Evolutionary conservation across 371 early-diverging fungal genomes (phyloP).

Genomic region (Funneliformis caledonium): DNA sequence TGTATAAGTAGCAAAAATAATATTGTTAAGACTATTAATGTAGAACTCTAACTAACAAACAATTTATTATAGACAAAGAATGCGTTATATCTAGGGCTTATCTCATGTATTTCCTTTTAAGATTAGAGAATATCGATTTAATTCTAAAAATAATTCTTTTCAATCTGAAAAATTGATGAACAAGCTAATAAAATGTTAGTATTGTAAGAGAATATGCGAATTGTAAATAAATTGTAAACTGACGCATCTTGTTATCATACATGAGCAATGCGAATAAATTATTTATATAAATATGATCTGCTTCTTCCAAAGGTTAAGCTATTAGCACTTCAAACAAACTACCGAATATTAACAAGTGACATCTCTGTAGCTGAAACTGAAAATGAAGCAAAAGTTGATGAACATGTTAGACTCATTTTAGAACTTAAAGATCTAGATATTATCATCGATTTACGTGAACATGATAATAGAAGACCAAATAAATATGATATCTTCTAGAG

Average conservation of each 20-base stretch:
- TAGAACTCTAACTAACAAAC: not conserved
- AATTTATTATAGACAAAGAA: too few species aligned
- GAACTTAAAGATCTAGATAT: too few species aligned
- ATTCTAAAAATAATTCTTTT: not conserved
- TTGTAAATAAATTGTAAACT: too few species aligned
- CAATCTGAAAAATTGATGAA: conserved; percentile 2
- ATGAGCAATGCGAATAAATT: too few species aligned
- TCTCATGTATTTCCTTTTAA: too few species aligned
- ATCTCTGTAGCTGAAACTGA: not conserved
- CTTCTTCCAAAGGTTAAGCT: too few species aligned
- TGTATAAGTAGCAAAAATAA: too few species aligned
- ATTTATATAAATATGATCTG: too few species aligned
- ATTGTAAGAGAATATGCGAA: not conserved
- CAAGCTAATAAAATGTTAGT: too few species aligned
- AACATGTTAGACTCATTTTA: not conserved
- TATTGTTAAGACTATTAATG: not conserved
- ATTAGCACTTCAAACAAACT: not conserved
- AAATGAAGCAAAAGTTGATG: conserved; percentile 11
- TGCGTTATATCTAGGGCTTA: too few species aligned
- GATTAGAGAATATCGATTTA: not conserved
- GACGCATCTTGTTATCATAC: too few species aligned
- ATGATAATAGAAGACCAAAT: not conserved
- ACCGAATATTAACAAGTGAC: not conserved
- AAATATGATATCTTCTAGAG: not conserved
- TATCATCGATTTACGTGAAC: too few species aligned